Percentiles rank a stretch among this genome's conserved stretches.
Conservation (phyloP, 495 filamentous ascomycete genomes). For the Tuber calosporum region DNA sequence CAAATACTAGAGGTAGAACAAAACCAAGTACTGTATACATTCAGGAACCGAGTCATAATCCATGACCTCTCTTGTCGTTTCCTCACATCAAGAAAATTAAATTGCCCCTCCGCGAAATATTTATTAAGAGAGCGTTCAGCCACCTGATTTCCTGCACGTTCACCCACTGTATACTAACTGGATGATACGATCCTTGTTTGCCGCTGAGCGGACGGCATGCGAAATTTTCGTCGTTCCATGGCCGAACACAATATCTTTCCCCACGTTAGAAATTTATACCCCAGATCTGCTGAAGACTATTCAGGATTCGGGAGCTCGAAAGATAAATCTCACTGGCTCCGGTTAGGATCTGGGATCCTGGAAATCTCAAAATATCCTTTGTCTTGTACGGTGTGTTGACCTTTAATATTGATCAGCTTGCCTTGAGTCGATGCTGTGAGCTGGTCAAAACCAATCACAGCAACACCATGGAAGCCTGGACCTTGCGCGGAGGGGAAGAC, state of each 20-base stretch:
- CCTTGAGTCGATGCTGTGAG: neutral
- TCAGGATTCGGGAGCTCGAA: neutral
- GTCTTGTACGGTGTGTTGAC: neutral
- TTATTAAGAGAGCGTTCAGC: neutral
- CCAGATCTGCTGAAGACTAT: neutral
- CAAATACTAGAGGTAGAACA: no score
- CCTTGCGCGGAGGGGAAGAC: neutral
- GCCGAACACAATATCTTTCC: neutral
- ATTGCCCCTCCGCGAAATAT: neutral
- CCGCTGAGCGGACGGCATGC: conserved; percentile 2
- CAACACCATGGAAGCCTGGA: neutral
- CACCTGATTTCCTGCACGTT: neutral
- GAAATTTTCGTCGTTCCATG: conserved; percentile 2
- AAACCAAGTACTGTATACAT: no score
- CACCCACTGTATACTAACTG: conserved; percentile 2
- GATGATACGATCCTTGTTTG: neutral
- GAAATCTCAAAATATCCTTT: neutral
- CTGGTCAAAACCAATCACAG: neutral
- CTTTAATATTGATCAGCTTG: neutral
- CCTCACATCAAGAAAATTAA: neutral
- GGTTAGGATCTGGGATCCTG: neutral
- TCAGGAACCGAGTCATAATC: neutral
- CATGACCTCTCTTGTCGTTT: neutral
- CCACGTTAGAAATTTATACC: neutral
- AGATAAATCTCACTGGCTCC: neutral